Percentiles rank a stretch among this genome's conserved stretches.
phyloP scores from a whole-genome alignment of 805 yeast species.

The Kockiozyma suomiensis region DNA sequence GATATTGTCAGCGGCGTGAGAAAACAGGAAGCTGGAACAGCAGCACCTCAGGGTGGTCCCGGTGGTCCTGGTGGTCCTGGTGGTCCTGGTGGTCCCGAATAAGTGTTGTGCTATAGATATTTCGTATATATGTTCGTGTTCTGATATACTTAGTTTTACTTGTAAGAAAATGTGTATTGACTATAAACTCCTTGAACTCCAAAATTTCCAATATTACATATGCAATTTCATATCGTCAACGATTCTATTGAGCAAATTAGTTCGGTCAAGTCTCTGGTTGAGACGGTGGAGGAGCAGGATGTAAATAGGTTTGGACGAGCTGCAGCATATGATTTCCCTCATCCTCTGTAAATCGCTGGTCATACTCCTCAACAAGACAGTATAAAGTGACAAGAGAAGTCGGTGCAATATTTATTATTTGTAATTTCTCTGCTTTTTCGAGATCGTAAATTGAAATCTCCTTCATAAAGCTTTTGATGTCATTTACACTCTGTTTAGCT shows the following conservation, averaged over 20 bases:
- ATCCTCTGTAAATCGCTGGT: constrained; percentile 73
- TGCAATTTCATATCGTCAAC: neutral
- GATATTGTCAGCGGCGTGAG: constrained; percentile 97
- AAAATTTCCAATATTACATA: neutral
- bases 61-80: constrained; percentile 13
- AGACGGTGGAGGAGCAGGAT: constrained; percentile 37
- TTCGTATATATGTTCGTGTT: neutral
- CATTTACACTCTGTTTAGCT: constrained; percentile 42
- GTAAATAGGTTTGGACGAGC: constrained; percentile 58
- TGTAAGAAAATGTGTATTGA: neutral
- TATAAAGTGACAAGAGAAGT: constrained; percentile 75
- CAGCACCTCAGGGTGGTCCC: constrained; percentile 8
- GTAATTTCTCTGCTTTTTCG: constrained; percentile 81
- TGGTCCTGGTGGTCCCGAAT: constrained; percentile 12
- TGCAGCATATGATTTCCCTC: constrained; percentile 61
- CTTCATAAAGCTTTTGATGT: constrained; percentile 47
- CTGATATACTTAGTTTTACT: neutral
- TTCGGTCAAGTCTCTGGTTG: neutral
- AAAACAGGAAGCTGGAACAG: constrained; percentile 41
- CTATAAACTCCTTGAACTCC: neutral
- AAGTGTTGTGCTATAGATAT: neutral
- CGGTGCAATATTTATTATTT: constrained; percentile 80
- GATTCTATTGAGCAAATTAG: too few relatives aligned
- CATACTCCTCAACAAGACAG: constrained; percentile 89
- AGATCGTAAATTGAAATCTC: constrained; percentile 53